A percentile compares a stretch with the other conserved stretches of the same genome.
Conservation (phyloP, 805 yeast species). For the Lachancea mirantina region DNA sequence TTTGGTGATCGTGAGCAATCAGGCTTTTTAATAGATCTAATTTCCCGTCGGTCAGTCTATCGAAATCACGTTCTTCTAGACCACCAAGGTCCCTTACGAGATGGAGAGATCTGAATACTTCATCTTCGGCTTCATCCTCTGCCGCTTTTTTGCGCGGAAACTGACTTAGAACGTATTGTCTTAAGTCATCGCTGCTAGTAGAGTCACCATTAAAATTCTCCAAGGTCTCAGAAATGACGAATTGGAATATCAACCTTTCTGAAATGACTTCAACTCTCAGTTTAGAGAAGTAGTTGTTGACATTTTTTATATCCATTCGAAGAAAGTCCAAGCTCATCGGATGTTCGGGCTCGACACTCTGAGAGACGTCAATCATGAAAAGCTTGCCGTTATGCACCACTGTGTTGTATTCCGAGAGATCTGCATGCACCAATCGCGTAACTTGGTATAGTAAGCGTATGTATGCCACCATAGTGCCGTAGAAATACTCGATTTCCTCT, state of each 20-base stretch:
- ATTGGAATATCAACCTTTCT: slow-evolving; percentile 75
- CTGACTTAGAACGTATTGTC: slow-evolving; percentile 33
- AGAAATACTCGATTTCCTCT: slow-evolving; percentile 59
- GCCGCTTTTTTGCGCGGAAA: slow-evolving; percentile 51
- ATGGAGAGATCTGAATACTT: slow-evolving; percentile 75
- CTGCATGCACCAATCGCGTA: slow-evolving; percentile 93
- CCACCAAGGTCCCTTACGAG: slow-evolving; percentile 73
- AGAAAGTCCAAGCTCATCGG: slow-evolving; percentile 93
- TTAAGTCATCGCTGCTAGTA: slow-evolving; percentile 29
- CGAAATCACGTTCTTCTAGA: slow-evolving; percentile 84
- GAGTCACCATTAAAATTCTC: slow-evolving; percentile 34
- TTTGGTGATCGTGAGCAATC: slow-evolving; percentile 38
- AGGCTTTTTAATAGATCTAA: slow-evolving; percentile 68
- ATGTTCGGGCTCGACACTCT: slow-evolving; percentile 95
- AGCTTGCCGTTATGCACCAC: slow-evolving; percentile 73
- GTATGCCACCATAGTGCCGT: slow-evolving; percentile 71
- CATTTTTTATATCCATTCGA: slow-evolving; percentile 95
- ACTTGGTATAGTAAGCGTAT: slow-evolving; percentile 83
- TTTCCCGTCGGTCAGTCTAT: slow-evolving; percentile 69
- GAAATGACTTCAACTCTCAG: slow-evolving; percentile 71
- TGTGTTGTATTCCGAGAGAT: slow-evolving; percentile 88
- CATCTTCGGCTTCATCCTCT: slow-evolving; percentile 65
- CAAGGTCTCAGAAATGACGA: slow-evolving; percentile 51
- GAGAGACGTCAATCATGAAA: slow-evolving; percentile 93
- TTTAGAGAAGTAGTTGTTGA: slow-evolving; percentile 76